Evolutionary conservation across 2,329 filamentous ascomycete genomes (phyloP).

Genomic region (Calonectria fujianensis): DNA sequence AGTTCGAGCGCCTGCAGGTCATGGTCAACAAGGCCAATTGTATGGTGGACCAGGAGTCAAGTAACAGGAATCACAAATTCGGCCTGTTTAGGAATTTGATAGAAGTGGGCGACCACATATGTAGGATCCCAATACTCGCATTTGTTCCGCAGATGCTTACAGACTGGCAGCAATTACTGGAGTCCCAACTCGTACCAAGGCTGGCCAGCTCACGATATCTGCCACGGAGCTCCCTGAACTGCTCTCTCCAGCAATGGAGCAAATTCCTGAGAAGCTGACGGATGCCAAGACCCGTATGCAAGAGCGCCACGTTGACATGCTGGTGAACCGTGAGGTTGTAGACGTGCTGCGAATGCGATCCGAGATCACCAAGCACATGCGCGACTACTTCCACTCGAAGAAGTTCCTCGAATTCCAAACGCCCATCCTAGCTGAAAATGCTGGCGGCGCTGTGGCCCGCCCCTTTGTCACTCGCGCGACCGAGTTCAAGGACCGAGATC

Average conservation of each 20-base stretch:
- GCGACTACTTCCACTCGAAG: conserved; percentile 81
- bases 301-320: conserved; percentile 89
- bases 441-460: conserved; percentile 90
- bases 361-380: conserved; percentile 82
- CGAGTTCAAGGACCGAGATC: conserved; percentile 81
- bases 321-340: conserved; percentile 81
- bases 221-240: conserved; percentile 81
- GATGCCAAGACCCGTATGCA: conserved; percentile 84
- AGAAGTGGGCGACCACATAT: conserved; percentile 88
- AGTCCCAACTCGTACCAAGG: conserved; percentile 78
- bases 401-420: conserved; percentile 93
- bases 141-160: conserved; percentile 49
- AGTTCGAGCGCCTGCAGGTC: conserved; percentile 83
- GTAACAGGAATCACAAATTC: conserved; percentile 65
- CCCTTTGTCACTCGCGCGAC: conserved; percentile 89
- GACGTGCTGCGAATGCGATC: conserved; percentile 85
- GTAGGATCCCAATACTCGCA: conserved; percentile 70
- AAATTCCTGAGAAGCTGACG: conserved; percentile 82
- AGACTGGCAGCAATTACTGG: conserved; percentile 79
- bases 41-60: conserved; percentile 55
- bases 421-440: conserved; percentile 87
- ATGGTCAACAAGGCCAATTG: conserved; percentile 80
- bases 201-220: conserved; percentile 85
- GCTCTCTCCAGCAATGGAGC: conserved; percentile 86
- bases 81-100: conserved; percentile 79